Percentiles rank a stretch among this genome's conserved stretches.
These are phyloP conservation scores for Serendipita sp. DNA, from an alignment of 768 basidiomycete genomes.

Conservation along the genomic window DNA sequence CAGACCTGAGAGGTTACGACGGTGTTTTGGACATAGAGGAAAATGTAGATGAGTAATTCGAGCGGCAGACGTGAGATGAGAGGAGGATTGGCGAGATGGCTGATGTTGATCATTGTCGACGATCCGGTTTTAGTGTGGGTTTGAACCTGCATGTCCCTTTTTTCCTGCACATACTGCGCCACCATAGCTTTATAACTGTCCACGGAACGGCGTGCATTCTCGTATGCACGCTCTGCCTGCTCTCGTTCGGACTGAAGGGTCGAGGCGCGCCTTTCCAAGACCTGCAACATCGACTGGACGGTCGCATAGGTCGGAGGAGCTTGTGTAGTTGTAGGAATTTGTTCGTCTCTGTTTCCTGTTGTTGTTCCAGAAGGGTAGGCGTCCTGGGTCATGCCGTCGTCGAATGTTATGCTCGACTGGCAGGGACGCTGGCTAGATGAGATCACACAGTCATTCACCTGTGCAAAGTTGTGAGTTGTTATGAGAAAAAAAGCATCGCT, in stretches of 20 bases:
- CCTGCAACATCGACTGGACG: not conserved
- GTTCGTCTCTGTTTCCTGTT: too few relatives aligned
- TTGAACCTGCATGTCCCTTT: not conserved
- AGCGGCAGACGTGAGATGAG: not conserved
- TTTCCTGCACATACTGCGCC: not conserved
- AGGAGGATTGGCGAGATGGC: not conserved
- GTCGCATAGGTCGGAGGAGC: not conserved
- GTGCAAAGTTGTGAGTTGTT: too few relatives aligned
- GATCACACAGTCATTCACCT: too few relatives aligned
- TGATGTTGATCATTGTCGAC: not conserved
- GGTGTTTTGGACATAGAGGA: constrained; percentile 3
- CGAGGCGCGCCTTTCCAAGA: not conserved
- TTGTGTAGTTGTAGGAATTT: too few relatives aligned
- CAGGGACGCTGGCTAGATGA: too few relatives aligned
- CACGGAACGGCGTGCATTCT: not conserved
- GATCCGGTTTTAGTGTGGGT: not conserved
- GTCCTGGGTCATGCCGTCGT: too few relatives aligned
- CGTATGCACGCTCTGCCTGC: not conserved
- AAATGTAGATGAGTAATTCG: not conserved
- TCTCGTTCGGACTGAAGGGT: not conserved
- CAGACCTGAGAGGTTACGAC: constrained; percentile 2
- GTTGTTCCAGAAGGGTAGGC: too few relatives aligned
- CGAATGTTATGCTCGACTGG: too few relatives aligned
- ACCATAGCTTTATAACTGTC: not conserved
- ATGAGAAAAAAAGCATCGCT: too few relatives aligned